Evolutionary conservation across 768 basidiomycete species (phyloP).

Genomic region (Pulveroboletus ravenelii): DNA sequence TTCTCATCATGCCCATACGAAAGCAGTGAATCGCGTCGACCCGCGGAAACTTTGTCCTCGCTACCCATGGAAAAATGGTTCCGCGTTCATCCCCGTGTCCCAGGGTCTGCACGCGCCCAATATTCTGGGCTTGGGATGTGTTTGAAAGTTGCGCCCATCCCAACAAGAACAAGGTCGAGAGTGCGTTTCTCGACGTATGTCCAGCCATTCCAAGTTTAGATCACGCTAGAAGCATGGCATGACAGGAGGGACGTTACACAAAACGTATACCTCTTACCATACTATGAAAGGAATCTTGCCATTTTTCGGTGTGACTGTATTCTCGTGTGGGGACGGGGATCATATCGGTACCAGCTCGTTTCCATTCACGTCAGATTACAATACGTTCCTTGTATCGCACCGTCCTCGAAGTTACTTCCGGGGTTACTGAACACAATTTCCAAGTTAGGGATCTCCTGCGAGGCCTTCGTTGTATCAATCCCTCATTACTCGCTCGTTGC

Average conservation of each 20-base stretch:
- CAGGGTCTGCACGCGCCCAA: conserved; percentile 1
- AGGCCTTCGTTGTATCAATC: conserved; percentile 10
- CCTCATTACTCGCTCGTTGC: not conserved
- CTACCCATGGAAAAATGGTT: conserved; percentile 7
- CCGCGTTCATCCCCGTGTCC: conserved; percentile 24
- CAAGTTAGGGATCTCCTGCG: conserved; percentile 14
- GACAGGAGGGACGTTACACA: too few species aligned
- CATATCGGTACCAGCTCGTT: too few species aligned
- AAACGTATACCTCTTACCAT: too few species aligned
- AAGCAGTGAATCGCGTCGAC: too few species aligned
- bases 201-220: conserved; percentile 10
- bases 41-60: too few species aligned
- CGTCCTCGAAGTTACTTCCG: not conserved
- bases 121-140: conserved; percentile 19
- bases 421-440: conserved; percentile 3
- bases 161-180: not conserved
- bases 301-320: too few species aligned
- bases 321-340: too few species aligned
- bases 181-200: conserved; percentile 13
- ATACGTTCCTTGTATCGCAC: too few species aligned
- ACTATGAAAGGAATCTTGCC: too few species aligned
- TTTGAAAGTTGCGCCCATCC: conserved; percentile 6
- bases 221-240: conserved; percentile 9
- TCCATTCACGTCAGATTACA: too few species aligned
- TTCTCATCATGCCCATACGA: too few species aligned